These are phyloP conservation scores for Coniferiporia sulphurascens DNA, from an alignment of 1,284 basidiomycete species.

Conservation along the genomic window DNA sequence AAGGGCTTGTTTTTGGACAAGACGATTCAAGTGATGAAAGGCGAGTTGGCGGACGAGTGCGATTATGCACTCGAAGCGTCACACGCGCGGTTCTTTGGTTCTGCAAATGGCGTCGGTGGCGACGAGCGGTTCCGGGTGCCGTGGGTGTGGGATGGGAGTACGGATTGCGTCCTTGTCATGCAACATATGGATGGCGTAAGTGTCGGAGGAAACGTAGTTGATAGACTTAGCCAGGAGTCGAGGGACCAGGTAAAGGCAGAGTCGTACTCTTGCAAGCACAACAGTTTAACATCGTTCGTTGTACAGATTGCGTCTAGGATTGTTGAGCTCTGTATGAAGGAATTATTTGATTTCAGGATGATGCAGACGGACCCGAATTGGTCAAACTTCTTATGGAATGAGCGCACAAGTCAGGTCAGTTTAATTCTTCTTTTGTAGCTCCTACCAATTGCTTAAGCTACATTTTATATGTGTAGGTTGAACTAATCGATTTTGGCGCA, in stretches of 20 bases:
- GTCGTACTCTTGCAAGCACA: not conserved
- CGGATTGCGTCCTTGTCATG: constrained; percentile 83
- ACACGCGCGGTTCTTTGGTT: constrained; percentile 63
- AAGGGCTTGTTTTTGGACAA: constrained; percentile 87
- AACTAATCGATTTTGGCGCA: constrained; percentile 96
- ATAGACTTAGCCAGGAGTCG: constrained; percentile 53
- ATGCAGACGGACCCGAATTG: constrained; percentile 99
- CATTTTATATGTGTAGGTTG: constrained; percentile 45
- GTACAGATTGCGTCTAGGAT: constrained; percentile 78
- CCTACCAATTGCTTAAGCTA: not conserved
- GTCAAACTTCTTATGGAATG: constrained; percentile 95
- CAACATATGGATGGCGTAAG: constrained; percentile 82
- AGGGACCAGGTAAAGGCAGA: constrained; percentile 61
- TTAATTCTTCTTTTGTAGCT: not conserved
- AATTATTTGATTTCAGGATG: constrained; percentile 85
- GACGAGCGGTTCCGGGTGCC: constrained; percentile 80
- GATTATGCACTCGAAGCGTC: constrained; percentile 87
- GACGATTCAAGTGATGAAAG: constrained; percentile 84
- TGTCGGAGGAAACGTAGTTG: constrained; percentile 62
- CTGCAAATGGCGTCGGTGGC: constrained; percentile 43
- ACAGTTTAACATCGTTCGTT: not conserved
- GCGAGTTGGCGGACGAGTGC: constrained; percentile 94
- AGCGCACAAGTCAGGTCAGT: constrained; percentile 45
- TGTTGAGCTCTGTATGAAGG: constrained; percentile 83
- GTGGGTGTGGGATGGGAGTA: constrained; percentile 80